These are phyloP conservation scores for Fermentozyma sake DNA, from an alignment of 1,139 yeast species.

Conservation along the genomic window DNA sequence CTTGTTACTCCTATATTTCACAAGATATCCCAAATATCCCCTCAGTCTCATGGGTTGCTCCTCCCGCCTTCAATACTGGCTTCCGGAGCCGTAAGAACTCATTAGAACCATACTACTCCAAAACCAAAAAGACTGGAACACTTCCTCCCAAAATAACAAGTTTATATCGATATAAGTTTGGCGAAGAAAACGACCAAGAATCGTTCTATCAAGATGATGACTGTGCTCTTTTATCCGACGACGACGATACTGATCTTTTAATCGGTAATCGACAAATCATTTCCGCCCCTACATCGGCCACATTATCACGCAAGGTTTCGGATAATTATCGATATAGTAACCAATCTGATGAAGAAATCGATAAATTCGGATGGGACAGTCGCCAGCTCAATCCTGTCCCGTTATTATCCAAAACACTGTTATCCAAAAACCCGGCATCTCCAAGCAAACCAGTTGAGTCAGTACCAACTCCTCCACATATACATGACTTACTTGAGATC, in stretches of 20 bases:
- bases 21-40: conserved; percentile 3
- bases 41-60: conserved; percentile 1
- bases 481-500: conserved; percentile 4
- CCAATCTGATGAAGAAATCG: conserved; percentile 1
- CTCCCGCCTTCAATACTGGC: conserved; percentile 2
- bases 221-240: conserved; percentile 6
- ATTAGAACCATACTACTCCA: conserved; percentile 6
- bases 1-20: conserved; percentile 4
- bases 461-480: too few species aligned
- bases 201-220: conserved; percentile 4
- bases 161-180: conserved; percentile 3
- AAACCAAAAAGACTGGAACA: conserved; percentile 2
- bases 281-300: conserved; percentile 2
- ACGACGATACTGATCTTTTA: conserved; percentile 3
- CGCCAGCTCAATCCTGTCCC: neutral
- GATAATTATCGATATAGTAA: conserved; percentile 4
- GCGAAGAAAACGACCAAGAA: neutral
- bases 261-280: conserved; percentile 1
- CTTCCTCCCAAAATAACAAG: conserved; percentile 5
- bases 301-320: conserved; percentile 4
- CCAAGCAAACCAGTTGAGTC: too few species aligned
- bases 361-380: too few species aligned
- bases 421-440: too few species aligned
- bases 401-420: neutral
- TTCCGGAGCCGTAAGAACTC: conserved; percentile 3